phyloP scores from a whole-genome alignment of 148 eudicot genomes.

The Cornus controversa region DNA sequence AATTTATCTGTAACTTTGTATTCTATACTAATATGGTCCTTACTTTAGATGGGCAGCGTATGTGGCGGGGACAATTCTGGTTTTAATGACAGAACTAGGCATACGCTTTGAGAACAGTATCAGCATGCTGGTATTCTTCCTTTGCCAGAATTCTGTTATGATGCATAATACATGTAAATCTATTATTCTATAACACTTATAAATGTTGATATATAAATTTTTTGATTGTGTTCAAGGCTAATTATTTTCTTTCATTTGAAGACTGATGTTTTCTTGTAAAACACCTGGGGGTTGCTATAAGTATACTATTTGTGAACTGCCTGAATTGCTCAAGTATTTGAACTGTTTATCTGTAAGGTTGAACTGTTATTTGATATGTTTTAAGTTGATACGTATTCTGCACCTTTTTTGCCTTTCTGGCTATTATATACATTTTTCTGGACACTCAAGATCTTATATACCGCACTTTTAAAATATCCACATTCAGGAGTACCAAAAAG shows the following conservation, averaged over 20 bases:
- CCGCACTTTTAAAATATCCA: no score
- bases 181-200: not conserved
- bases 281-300: not conserved
- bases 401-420: not conserved
- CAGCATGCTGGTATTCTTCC: conserved; percentile 78
- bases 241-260: not conserved
- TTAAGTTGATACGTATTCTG: no score
- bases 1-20: conserved; percentile 4
- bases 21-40: conserved; percentile 18
- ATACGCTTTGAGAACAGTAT: conserved; percentile 81
- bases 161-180: not conserved
- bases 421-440: not conserved
- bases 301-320: not conserved
- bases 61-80: conserved; percentile 94
- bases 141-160: not conserved
- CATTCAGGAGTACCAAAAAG: not conserved
- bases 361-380: no score
- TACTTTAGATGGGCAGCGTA: conserved; percentile 94
- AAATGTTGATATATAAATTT: no score
- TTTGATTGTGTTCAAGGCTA: not conserved
- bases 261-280: not conserved
- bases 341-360: not conserved
- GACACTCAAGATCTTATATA: not conserved
- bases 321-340: not conserved
- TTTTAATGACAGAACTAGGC: conserved; percentile 90